Evolutionary conservation across 441 rosid genomes (phyloP).

Genomic region (Euphorbia schlechtendalii): DNA sequence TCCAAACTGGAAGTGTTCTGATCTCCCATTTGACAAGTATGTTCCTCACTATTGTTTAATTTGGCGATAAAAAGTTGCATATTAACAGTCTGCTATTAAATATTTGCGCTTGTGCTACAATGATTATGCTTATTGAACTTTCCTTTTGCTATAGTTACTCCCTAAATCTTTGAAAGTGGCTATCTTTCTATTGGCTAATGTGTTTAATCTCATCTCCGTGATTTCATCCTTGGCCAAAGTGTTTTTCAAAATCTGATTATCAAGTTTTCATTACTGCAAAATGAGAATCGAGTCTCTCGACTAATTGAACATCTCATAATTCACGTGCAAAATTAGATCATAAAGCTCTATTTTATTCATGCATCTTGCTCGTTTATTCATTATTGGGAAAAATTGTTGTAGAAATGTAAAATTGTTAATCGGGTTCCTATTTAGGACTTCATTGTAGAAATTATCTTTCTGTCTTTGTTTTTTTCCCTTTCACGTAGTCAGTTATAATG

Average conservation of each 20-base stretch:
- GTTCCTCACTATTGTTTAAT: constrained; percentile 13
- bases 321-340: too few species aligned
- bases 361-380: too few species aligned
- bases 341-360: too few species aligned
- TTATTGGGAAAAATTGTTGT: not conserved
- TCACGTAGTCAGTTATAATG: not conserved
- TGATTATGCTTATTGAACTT: too few species aligned
- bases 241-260: not conserved
- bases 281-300: too few species aligned
- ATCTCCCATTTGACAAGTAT: constrained; percentile 84
- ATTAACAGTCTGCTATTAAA: too few species aligned
- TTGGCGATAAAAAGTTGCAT: too few species aligned
- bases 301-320: too few species aligned
- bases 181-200: too few species aligned
- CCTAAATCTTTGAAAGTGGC: not conserved
- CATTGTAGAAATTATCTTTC: not conserved
- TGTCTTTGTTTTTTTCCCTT: not conserved
- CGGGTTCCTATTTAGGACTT: not conserved
- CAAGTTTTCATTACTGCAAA: not conserved
- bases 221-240: not conserved
- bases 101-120: not conserved
- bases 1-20: constrained; percentile 90
- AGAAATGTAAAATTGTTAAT: not conserved
- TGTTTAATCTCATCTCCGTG: not conserved
- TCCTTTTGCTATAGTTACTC: not conserved